Evolutionary conservation across 306 rosid genomes (phyloP).

Genomic region (Delonix regia): DNA sequence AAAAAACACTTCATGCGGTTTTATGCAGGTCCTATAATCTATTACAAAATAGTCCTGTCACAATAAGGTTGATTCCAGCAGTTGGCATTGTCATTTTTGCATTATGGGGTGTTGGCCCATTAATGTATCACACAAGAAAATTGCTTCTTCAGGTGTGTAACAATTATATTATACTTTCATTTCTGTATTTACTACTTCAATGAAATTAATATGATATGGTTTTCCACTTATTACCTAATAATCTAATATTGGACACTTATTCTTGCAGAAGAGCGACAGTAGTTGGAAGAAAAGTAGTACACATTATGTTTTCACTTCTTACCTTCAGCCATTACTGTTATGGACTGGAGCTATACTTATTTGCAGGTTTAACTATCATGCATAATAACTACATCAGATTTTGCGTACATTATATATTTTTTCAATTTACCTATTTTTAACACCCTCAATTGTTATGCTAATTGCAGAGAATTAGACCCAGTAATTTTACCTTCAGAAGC

Average conservation of each 20-base stretch:
- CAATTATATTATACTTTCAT: constrained; percentile 18
- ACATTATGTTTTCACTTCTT: constrained; percentile 59
- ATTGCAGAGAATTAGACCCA: constrained; percentile 85
- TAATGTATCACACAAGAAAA: constrained; percentile 64
- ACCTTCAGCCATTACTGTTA: constrained; percentile 78
- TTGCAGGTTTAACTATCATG: constrained; percentile 68
- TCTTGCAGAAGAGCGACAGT: constrained; percentile 67
- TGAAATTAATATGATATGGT: neutral
- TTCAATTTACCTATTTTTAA: constrained; percentile 14
- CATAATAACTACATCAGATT: constrained; percentile 26
- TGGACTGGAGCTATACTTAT: constrained; percentile 81
- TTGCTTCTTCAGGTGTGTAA: constrained; percentile 57
- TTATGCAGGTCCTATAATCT: constrained; percentile 66
- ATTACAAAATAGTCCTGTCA: constrained; percentile 65
- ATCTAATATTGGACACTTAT: constrained; percentile 23
- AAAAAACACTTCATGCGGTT: constrained; percentile 3
- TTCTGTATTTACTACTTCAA: constrained; percentile 25
- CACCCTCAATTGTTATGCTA: constrained; percentile 26
- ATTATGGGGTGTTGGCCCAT: constrained; percentile 83
- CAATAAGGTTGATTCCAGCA: constrained; percentile 70
- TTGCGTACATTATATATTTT: constrained; percentile 31
- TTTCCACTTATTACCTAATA: constrained; percentile 3
- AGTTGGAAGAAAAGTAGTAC: constrained; percentile 81
- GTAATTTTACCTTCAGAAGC: constrained; percentile 70
- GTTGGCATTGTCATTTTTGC: constrained; percentile 69